Conservation (phyloP, 768 basidiomycete species). For the Suillus subalutaceus region DNA sequence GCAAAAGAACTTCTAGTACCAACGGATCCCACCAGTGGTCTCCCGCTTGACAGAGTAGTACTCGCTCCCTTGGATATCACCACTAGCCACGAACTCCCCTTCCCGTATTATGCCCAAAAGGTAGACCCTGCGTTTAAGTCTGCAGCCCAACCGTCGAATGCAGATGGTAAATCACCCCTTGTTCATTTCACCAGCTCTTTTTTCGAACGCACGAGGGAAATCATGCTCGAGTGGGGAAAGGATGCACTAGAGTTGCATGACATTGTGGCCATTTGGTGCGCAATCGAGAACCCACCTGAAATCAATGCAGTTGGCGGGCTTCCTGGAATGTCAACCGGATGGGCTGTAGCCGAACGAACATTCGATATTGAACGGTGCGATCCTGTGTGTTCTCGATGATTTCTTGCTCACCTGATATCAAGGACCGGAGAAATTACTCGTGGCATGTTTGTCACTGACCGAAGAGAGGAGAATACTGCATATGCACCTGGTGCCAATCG, state of each 20-base stretch:
- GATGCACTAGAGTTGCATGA: slow-evolving; percentile 93
- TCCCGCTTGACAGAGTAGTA: slow-evolving; percentile 70
- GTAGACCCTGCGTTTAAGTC: slow-evolving; percentile 68
- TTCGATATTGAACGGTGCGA: slow-evolving; percentile 74
- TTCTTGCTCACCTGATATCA: slow-evolving; percentile 6
- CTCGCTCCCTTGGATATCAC: slow-evolving; percentile 84
- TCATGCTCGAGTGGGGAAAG: slow-evolving; percentile 80
- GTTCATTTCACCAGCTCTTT: slow-evolving; percentile 81
- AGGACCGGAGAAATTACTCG: slow-evolving; percentile 80
- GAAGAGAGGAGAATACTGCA: slow-evolving; percentile 64
- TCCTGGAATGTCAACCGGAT: slow-evolving; percentile 47
- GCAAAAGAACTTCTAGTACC: slow-evolving; percentile 68
- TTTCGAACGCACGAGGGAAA: slow-evolving; percentile 69
- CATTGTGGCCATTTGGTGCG: slow-evolving; percentile 87
- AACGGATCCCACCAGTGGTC: slow-evolving; percentile 36
- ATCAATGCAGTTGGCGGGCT: slow-evolving; percentile 26
- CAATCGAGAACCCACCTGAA: slow-evolving; percentile 67
- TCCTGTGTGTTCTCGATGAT: not conserved
- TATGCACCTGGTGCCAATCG: slow-evolving; percentile 71
- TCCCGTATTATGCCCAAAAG: slow-evolving; percentile 55
- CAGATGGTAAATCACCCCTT: slow-evolving; percentile 56
- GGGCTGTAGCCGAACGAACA: slow-evolving; percentile 53
- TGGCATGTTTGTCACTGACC: slow-evolving; percentile 87
- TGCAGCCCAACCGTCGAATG: slow-evolving; percentile 49
- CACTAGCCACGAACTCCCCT: slow-evolving; percentile 76